Evolutionary conservation across 306 rosid genomes (phyloP), one percentile per base, ranked within the genome.

Genomic region (Cyclanthera cordifolia): DNA sequence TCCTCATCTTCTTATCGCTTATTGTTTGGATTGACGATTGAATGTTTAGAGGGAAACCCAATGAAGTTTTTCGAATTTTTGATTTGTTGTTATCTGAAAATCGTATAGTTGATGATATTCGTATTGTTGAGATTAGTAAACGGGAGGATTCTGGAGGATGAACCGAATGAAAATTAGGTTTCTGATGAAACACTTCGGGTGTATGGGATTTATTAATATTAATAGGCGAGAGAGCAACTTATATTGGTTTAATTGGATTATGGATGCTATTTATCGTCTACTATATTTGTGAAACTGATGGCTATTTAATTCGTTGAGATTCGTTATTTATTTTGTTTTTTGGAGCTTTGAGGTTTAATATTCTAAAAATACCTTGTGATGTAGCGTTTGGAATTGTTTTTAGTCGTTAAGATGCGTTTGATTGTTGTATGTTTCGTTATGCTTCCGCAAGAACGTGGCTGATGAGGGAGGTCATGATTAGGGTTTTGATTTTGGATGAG

Each of bases 21-120:
- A 52, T 55, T 53, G 75, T 46, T 75, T 65, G 51, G 70, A 65
- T 20, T 46, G n/a, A 19, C 50, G 67, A 4, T 60, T 53, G 30
- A 20, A 9, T 21, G 2, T 10, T n/a, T n/a, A n/a, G n/a, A n/a
- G n/a, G n/a, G n/a, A n/a, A n/a, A n/a, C n/a, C n/a, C n/a, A n/a
- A n/a, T n/a, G n/a, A n/a, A n/a, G n/a, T n/a, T 37, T 60, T 8
- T 10, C 1, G 27, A 34, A 1, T 60, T 25, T 9, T 60, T 6
- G 0, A 21, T 60, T 37, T 9, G 27, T 37, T 17, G 25, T 47
- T 37, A 41, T 37, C 16, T 37, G 49, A 41, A 21, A 12, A 8
- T 28, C 4, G 8, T 43, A 23, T 41, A 14, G 24, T 23, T 8
- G 41, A 6, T 24, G 1, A 13, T 21, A 45, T 23, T 60, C 32